Base-by-base conservation (phyloP, 1,284 basidiomycete genomes). In the Tausonia pullulans region DNA sequence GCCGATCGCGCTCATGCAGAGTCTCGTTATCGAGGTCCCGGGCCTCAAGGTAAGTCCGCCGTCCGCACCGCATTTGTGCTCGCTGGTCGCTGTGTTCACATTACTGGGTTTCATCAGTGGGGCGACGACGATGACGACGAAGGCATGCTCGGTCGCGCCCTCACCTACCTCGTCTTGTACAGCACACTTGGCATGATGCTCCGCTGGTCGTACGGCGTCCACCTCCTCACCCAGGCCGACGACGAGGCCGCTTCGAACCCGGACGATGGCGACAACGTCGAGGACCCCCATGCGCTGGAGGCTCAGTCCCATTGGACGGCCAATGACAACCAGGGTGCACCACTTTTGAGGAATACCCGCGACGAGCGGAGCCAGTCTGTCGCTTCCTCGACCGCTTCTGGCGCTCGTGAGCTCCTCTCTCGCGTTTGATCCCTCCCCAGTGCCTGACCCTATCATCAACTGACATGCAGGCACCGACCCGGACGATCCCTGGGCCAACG, bases 111-210 rank as follows among this genome's bases (percentile, higher is more conserved):
- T 49, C 40, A 11, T 13, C 50, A 61, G 72, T 94, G 92, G 91
- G 86, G 82, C 14, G 73, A 81, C 5, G 84, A 88, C 62, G 93
- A 97, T 72, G 87, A 83, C 69, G 81, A 85, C 70, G 82, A 92
- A 70, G 83, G 87, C 48, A 96, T 96, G 90, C 81, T 96, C 52
- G 92, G 93, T 62, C 83, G 93, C 10, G 90, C 94, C 0, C 79
- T 97, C 67, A 93, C 92, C 0, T 96, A 97, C 73, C 82, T 97
- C 52, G 89, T 95, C 5, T 79, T 96, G 16, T 94, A 93, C 74
- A 92, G 88, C 67, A 96, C 93, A 0, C 81, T 97, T 53, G 92
- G 93, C 64, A 96, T 95, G 90, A 83, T 94, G 70, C 76, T 94
- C n/a, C 86, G 90, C 39, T 94, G 90, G 87, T 90, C 87, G 64